Conservation (phyloP, 2,329 filamentous ascomycete genomes). For the Diaporthe sp. region DNA sequence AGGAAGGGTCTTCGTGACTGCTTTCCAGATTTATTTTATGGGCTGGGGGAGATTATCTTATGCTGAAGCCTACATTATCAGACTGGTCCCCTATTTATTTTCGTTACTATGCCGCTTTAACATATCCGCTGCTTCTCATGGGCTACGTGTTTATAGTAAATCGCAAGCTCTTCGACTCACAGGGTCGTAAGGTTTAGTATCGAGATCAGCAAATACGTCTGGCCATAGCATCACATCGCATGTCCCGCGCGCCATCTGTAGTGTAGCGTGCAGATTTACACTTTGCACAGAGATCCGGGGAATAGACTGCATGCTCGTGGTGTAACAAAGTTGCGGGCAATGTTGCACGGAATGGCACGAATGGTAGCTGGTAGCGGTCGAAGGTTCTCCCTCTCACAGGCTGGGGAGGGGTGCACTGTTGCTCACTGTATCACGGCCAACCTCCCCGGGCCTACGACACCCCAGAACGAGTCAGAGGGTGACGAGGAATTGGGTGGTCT, state of each 20-base stretch:
- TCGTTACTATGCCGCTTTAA: background rate
- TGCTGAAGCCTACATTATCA: background rate
- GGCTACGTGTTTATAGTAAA: background rate
- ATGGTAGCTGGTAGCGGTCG: background rate
- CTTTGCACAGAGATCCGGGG: background rate
- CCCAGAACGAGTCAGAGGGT: slow-evolving; percentile 11
- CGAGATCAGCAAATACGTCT: background rate
- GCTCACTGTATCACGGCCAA: background rate
- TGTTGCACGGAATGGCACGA: background rate
- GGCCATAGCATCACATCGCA: background rate
- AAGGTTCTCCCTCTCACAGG: background rate
- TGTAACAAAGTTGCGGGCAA: background rate
- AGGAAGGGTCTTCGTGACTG: background rate
- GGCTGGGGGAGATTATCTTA: background rate
- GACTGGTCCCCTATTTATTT: background rate
- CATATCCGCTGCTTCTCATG: background rate
- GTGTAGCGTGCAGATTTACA: background rate
- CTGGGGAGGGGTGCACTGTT: background rate
- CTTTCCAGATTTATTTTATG: background rate
- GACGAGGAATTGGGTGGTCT: background rate
- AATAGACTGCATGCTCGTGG: background rate
- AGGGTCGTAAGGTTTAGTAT: too few species aligned
- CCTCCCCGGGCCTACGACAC: background rate
- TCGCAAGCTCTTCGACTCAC: background rate
- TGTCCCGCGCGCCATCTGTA: background rate